Percentiles rank a stretch among this genome's conserved stretches.
Conservation (phyloP, 1,284 basidiomycete species). For the Ustilago nuda region DNA sequence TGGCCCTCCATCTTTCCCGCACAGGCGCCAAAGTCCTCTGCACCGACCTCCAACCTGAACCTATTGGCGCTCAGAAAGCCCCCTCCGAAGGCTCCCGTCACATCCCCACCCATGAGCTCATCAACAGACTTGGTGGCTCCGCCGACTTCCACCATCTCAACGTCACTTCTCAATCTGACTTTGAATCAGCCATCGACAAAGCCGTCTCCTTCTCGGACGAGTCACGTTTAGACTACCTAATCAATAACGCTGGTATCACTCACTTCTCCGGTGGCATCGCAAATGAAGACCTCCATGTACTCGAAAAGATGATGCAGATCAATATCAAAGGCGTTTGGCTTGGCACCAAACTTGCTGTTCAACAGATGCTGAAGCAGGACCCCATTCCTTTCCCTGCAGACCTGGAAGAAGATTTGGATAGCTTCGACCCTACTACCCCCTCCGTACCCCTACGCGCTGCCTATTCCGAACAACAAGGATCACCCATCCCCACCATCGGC, state of each 20-base stretch:
- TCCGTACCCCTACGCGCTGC: slow-evolving; percentile 20
- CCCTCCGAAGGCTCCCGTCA: slow-evolving; percentile 20
- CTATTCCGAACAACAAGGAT: slow-evolving; percentile 18
- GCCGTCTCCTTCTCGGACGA: slow-evolving; percentile 25
- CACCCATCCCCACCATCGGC: slow-evolving; percentile 33
- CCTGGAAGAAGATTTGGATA: slow-evolving; percentile 45
- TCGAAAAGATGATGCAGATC: slow-evolving; percentile 48
- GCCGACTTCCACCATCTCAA: slow-evolving; percentile 49
- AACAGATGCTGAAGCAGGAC: slow-evolving; percentile 49
- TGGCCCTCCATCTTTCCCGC: slow-evolving; percentile 25
- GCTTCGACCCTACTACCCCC: slow-evolving; percentile 23
- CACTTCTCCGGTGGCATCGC: slow-evolving; percentile 41
- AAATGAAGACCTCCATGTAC: slow-evolving; percentile 35
- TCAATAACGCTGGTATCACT: slow-evolving; percentile 45
- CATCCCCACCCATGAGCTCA: slow-evolving; percentile 44
- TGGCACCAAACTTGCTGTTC: slow-evolving; percentile 43
- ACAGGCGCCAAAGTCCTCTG: slow-evolving; percentile 44
- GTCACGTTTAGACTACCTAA: slow-evolving; percentile 38
- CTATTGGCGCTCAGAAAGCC: slow-evolving; percentile 22
- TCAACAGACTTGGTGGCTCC: slow-evolving; percentile 37
- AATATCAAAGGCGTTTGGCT: slow-evolving; percentile 51
- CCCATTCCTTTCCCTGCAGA: slow-evolving; percentile 42
- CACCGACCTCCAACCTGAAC: slow-evolving; percentile 44
- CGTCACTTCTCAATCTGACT: slow-evolving; percentile 47
- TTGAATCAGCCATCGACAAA: slow-evolving; percentile 33